These are phyloP conservation scores for Colletotrichum sp. DNA, from an alignment of 2,329 filamentous ascomycete genomes.

Conservation along the genomic window DNA sequence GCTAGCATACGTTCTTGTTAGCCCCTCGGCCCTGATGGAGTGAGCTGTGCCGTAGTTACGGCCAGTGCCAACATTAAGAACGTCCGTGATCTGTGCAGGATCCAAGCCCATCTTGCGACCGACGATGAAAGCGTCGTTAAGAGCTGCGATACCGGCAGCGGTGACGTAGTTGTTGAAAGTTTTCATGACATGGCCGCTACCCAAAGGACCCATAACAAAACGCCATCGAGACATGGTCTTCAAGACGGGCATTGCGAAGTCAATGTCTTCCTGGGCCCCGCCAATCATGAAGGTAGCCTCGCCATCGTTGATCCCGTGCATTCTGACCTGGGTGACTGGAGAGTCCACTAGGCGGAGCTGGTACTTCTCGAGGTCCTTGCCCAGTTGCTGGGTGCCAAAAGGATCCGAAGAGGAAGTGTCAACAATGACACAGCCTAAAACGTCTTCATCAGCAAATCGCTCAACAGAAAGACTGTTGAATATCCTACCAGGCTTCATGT, in stretches of 20 bases:
- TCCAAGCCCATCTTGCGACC: not conserved
- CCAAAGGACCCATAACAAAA: not conserved
- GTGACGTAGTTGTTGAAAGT: not conserved
- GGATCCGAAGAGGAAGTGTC: not conserved
- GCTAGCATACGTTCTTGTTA: not conserved
- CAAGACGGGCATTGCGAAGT: not conserved
- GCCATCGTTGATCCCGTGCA: not conserved
- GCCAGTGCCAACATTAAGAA: not conserved
- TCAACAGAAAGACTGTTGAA: not conserved
- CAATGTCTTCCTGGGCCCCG: not conserved
- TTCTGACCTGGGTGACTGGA: not conserved
- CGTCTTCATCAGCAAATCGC: not conserved
- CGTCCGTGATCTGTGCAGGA: not conserved
- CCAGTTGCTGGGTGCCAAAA: not conserved
- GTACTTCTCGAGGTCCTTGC: not conserved
- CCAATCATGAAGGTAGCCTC: not conserved
- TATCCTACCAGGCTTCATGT: not conserved
- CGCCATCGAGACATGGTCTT: not conserved
- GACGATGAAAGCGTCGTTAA: not conserved
- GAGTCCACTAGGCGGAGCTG: not conserved
- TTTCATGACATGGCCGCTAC: not conserved
- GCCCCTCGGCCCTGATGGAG: not conserved
- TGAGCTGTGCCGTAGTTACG: not conserved
- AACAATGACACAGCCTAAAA: not conserved
- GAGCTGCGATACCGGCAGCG: not conserved